Base-by-base conservation (phyloP, 2,329 filamentous ascomycete species). In the Aspergillus sp. region DNA sequence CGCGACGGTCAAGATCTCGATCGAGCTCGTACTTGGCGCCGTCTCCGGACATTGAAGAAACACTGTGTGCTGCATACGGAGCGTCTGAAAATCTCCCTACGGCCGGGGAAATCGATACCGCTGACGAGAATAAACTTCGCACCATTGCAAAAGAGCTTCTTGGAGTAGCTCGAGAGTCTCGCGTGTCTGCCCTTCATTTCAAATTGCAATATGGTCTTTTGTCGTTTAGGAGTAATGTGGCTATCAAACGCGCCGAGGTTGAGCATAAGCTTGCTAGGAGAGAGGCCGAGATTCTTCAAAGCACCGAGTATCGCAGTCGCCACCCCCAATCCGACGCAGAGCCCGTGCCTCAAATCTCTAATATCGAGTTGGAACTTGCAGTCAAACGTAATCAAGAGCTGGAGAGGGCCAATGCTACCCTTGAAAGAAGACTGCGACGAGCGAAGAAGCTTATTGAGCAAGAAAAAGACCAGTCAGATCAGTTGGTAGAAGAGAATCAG, bases 221-320 rank as follows among this genome's bases (percentile, higher is more conserved):
- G 27, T 87, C 85, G 52, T 87, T 97, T 63, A 91, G 96, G 69
- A 92, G 90, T 55, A 87, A 89, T 49, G 91, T 96, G 65, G 89
- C 92, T 31, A 85, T 91, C 9, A 93, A 96, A 74, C 87, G 92
- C 25, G 91, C 93, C 64, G 89, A 88, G 37, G 93, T 97, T 5
- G 93, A 97, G 74, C 90, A 96, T 67, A 90, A 95, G 63, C 93
- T 97, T 85, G 89, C 89, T n/a, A 86, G 91, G 61, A 84, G 90
- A 21, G 92, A 97, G 74, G 89, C 96, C 19, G 90, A 96, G 61
- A 90, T 93, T 12, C 79, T 97, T 27, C 89, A 92, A 59, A 82
- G 84, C 61, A 87, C 87, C 14, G 90, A 95, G 69, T 84, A 89
- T 70, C 84, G 86, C 52, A 84, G 84, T 52, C 86, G 88, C 82